Evolutionary conservation across 805 yeast genomes (phyloP).

Genomic region (Groenewaldozyma tartarivorans): DNA sequence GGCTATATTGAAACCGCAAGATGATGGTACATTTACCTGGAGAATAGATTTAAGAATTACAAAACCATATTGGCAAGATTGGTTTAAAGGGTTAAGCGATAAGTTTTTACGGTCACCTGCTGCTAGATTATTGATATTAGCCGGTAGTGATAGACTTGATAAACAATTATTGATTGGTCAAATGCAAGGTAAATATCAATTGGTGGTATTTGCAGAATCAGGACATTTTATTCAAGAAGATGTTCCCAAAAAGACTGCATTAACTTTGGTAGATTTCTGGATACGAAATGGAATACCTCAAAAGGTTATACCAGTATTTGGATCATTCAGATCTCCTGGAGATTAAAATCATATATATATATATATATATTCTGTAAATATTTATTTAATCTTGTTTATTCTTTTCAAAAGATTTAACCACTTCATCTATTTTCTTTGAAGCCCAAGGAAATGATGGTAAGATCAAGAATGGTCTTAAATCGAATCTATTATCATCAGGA

Average conservation of each 20-base stretch:
- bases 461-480: slow-evolving; percentile 89
- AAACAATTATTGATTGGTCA: slow-evolving; percentile 84
- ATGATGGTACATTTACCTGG: slow-evolving; percentile 39
- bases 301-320: slow-evolving; percentile 25
- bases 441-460: slow-evolving; percentile 88
- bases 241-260: slow-evolving; percentile 56
- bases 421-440: slow-evolving; percentile 73
- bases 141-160: slow-evolving; percentile 86
- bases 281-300: slow-evolving; percentile 23
- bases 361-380: slow-evolving; percentile 2
- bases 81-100: slow-evolving; percentile 69
- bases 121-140: slow-evolving; percentile 66
- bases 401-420: slow-evolving; percentile 34
- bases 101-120: slow-evolving; percentile 40
- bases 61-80: slow-evolving; percentile 58
- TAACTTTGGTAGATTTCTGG: slow-evolving; percentile 34
- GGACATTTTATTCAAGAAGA: slow-evolving; percentile 98
- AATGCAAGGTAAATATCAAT: slow-evolving; percentile 93
- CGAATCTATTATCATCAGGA: slow-evolving; percentile 96
- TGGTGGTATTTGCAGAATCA: slow-evolving; percentile 67
- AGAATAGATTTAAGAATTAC: slow-evolving; percentile 53
- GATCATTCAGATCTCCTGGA: slow-evolving; percentile 19
- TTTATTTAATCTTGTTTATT: slow-evolving; percentile 8
- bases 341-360: background rate
- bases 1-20: slow-evolving; percentile 35